phyloP scores from a whole-genome alignment of 2,329 filamentous ascomycete species.

The Apiospora hydei region DNA sequence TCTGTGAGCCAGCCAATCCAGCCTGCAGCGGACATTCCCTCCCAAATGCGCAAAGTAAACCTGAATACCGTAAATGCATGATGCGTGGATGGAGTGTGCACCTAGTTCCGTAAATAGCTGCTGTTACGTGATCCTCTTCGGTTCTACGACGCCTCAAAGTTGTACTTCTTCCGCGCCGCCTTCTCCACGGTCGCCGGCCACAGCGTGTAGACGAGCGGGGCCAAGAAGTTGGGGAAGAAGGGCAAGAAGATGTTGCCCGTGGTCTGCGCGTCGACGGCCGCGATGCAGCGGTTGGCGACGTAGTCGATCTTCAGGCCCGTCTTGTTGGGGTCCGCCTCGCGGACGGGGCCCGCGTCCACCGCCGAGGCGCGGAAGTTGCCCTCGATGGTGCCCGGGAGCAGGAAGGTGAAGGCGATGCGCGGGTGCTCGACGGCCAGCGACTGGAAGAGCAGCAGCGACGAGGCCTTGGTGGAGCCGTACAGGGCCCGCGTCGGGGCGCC shows the following conservation, averaged over 20 bases:
- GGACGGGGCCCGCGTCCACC: conserved; percentile 39
- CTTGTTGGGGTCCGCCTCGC: conserved; percentile 38
- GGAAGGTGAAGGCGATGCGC: conserved; percentile 39
- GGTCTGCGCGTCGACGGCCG: conserved; percentile 37
- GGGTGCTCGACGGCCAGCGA: conserved; percentile 45
- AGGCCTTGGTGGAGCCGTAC: conserved; percentile 44
- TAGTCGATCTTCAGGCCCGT: conserved; percentile 41
- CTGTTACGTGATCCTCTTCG: neutral
- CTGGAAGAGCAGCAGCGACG: conserved; percentile 43
- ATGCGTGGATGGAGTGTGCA: neutral
- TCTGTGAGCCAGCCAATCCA: neutral
- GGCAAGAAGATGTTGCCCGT: conserved; percentile 42
- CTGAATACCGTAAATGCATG: neutral
- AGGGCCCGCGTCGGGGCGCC: conserved; percentile 44
- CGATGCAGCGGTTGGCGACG: conserved; percentile 40
- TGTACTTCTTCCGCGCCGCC: conserved; percentile 42
- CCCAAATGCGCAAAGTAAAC: neutral
- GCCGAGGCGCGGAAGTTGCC: conserved; percentile 45
- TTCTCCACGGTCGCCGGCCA: conserved; percentile 42
- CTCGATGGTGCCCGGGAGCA: conserved; percentile 44
- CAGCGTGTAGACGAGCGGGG: conserved; percentile 40
- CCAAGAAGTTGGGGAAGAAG: conserved; percentile 41
- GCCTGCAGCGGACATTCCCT: neutral
- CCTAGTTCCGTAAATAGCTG: neutral
- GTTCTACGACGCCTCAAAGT: conserved; percentile 31